Evolutionary conservation across 108 stramenopile genomes (phyloP).

Genomic region (Discostella stelligeroides): DNA sequence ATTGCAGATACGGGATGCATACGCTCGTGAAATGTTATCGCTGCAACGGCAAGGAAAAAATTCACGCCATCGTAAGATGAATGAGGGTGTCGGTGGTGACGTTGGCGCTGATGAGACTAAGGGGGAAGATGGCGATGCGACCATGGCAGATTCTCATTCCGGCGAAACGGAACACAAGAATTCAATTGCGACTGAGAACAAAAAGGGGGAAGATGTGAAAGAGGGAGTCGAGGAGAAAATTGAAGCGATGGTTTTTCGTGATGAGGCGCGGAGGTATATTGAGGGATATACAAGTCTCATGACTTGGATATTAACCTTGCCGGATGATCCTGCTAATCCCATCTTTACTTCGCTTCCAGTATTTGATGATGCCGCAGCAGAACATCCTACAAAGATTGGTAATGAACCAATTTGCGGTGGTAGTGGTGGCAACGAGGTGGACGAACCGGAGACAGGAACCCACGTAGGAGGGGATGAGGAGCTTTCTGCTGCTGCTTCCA

Average conservation of each 20-base stretch:
- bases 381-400: not conserved
- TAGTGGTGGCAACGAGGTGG: not conserved
- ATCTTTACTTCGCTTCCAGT: constrained; percentile 31
- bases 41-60: not conserved
- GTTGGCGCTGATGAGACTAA: constrained; percentile 38
- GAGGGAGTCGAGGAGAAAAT: constrained; percentile 1
- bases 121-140: not conserved
- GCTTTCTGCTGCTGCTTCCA: not conserved
- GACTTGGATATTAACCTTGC: constrained; percentile 82
- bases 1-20: no score
- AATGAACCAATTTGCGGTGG: constrained; percentile 3
- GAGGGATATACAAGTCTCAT: constrained; percentile 77
- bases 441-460: not conserved
- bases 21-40: no score
- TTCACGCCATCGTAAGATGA: constrained; percentile 9
- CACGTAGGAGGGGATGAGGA: constrained; percentile 1
- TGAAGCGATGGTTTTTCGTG: constrained; percentile 20
- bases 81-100: constrained; percentile 1
- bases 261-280: constrained; percentile 78
- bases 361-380: not conserved
- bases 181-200: not conserved
- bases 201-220: not conserved
- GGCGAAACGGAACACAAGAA: not conserved
- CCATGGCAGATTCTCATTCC: constrained; percentile 4
- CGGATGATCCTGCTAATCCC: constrained; percentile 75